These are phyloP conservation scores for Salix dunnii DNA, from an alignment of 345 rosid genomes.

Conservation along the genomic window DNA sequence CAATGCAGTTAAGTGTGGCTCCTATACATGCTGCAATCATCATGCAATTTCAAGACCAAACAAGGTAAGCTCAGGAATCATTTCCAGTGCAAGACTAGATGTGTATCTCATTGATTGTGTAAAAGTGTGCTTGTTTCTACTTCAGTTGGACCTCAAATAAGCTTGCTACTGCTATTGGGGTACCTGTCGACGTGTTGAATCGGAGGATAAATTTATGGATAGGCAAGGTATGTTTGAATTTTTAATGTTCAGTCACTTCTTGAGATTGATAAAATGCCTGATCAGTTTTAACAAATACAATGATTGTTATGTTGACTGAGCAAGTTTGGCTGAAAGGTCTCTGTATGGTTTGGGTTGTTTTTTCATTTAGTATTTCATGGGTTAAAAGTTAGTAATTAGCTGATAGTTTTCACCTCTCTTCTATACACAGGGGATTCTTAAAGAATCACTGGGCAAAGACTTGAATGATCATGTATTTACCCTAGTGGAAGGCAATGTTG, in stretches of 20 bases:
- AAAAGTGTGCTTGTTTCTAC: slow-evolving; percentile 13
- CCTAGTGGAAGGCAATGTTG: slow-evolving; percentile 61
- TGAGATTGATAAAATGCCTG: neutral
- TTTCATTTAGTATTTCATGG: neutral
- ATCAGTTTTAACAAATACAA: neutral
- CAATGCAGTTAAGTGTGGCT: slow-evolving; percentile 68
- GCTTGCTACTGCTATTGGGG: slow-evolving; percentile 65
- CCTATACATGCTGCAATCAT: slow-evolving; percentile 89
- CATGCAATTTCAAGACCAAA: slow-evolving; percentile 90
- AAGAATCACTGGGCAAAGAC: slow-evolving; percentile 56
- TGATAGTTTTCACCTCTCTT: slow-evolving; percentile 8
- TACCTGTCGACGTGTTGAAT: slow-evolving; percentile 65
- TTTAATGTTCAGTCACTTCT: neutral
- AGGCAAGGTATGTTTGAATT: slow-evolving; percentile 55
- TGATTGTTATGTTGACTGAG: neutral
- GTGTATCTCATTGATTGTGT: neutral
- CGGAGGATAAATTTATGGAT: slow-evolving; percentile 84
- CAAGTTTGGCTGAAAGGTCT: slow-evolving; percentile 2
- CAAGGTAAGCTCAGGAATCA: slow-evolving; percentile 44
- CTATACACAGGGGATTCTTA: slow-evolving; percentile 66
- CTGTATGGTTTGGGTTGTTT: neutral
- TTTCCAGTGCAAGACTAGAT: slow-evolving; percentile 1
- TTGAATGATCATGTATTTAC: slow-evolving; percentile 49
- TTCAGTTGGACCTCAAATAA: slow-evolving; percentile 78
- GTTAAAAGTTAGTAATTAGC: neutral